Base-by-base conservation (phyloP, 2,329 filamentous ascomycete species). In the Fusarium tupiense region DNA sequence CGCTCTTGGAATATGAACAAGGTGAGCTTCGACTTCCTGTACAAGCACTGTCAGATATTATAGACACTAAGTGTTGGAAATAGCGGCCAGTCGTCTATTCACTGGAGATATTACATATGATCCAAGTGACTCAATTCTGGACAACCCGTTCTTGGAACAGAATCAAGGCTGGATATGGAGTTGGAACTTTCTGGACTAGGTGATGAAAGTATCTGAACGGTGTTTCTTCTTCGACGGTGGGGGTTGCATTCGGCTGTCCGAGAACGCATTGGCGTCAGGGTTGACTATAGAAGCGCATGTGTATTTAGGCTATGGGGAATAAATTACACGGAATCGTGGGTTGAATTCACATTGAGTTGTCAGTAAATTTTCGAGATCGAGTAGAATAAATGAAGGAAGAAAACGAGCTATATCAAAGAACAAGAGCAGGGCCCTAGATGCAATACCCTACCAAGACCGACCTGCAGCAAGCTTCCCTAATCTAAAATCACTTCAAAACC, bases 341-440 rank as follows among this genome's bases (percentile, higher is more conserved):
- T 10, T 3, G 7, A 3, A 16, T 33, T 3, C 0, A 9, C 2
- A n/a, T 9, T n/a, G 3, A 6, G 16, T 6, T 33, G 9, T 9
- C 1, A 19, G 47, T 13, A 3, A 14, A 10, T 0, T 1, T 13
- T 24, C 10, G 6, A 11, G 22, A 20, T 24, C 20, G 4, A 7
- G 16, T 20, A 5, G 31, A 20, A 24, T 20, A 11, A 24, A 2
- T 24, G 17, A 35, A 20, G 0, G 17, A 10, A 16, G 2, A 24
- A 6, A 16, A 2, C n/a, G 1, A 16, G 6, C 8, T 52, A 16
- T 20, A 11, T 35, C 4, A 16, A 8, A 11, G 12, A 24, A 24
- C 12, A 20, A 2, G 3, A 1, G 1, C 12, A 1, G 4, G n/a
- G 6, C 12, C 31, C 0, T 3, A 29, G 6, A 13, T 8, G 1